Evolutionary conservation across 345 rosid genomes (phyloP), one percentile per base, ranked within the genome.

Genomic region (Rhodomyrtus tomentosa): DNA sequence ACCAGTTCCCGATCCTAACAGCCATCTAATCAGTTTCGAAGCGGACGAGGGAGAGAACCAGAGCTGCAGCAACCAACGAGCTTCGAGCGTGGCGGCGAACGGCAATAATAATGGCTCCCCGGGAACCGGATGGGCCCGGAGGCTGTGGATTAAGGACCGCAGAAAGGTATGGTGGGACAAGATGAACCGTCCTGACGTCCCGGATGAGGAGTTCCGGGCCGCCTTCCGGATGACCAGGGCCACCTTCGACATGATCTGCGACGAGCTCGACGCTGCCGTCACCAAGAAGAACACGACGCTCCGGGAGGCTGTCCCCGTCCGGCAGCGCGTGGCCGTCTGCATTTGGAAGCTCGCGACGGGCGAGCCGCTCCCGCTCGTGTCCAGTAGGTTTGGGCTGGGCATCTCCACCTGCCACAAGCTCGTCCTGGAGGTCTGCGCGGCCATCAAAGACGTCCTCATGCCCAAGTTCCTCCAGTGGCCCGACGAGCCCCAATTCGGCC

Each of bases 341-440:
- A 91, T 95, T 54, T 95, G 97, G 97, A 86, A 96, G 91, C 82
- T 95, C 62, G 98, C 97, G 14, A 94, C 94, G 0, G 97, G 98
- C 3, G 97, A 95, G 86, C 96, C 98, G 9, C 92, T 95, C 1
- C 90, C 97, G 50, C 91, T 93, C 53, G 96, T 95, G 52, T 95
- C 98, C 22, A 94, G 91, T 83, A 90, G 92, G 25, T 94, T 95
- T 84, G 97, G 98, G 4, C 85, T 95, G n/a, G 98, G 98, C 27
- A 94, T 95, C 74, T 95, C 98, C 15, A 95, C 98, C 25, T 95
- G 98, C 85, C 98, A 95, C 83, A 95, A 95, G 86, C 93, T 95
- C 24, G 95, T 95, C 42, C 89, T 93, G n/a, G 98, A 95, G 90
- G 98, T 95, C 50, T 94, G 96, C 85, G 86, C 92, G 0, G 98